Conservation (phyloP, 345 rosid species). For the Camelina neglecta region DNA sequence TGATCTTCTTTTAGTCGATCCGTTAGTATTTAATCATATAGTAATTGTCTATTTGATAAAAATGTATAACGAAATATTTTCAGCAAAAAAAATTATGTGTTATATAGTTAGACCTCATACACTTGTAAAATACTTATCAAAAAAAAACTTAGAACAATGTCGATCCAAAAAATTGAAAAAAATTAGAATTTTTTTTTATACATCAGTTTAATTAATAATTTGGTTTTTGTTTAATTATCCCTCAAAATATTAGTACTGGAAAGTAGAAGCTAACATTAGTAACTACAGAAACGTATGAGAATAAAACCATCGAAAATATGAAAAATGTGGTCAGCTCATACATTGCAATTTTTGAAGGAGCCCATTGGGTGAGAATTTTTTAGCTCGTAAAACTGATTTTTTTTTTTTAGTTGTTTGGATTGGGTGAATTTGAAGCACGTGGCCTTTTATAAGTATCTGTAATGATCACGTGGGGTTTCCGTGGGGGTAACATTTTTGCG, state of each 20-base stretch:
- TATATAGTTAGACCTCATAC: not conserved
- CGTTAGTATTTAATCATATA: not conserved
- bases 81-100: not conserved
- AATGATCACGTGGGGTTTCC: not conserved
- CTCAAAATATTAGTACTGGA: too few species aligned
- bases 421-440: not conserved
- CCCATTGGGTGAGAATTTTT: not conserved
- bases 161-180: not conserved
- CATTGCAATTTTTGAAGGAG: not conserved
- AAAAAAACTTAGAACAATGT: too few species aligned
- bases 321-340: too few species aligned
- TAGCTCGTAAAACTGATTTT: not conserved
- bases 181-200: too few species aligned
- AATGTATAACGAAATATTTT: too few species aligned
- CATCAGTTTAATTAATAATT: too few species aligned
- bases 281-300: too few species aligned
- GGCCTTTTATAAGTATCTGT: not conserved
- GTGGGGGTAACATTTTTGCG: slow-evolving; percentile 8
- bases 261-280: too few species aligned
- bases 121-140: too few species aligned
- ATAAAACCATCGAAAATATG: not conserved
- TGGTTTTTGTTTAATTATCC: too few species aligned
- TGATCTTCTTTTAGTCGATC: not conserved
- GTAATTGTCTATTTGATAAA: too few species aligned
- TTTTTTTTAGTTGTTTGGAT: not conserved